Percentiles rank a stretch among this genome's conserved stretches.
phyloP scores from a whole-genome alignment of 2,329 filamentous ascomycete species.

The Fusarium hainanense region DNA sequence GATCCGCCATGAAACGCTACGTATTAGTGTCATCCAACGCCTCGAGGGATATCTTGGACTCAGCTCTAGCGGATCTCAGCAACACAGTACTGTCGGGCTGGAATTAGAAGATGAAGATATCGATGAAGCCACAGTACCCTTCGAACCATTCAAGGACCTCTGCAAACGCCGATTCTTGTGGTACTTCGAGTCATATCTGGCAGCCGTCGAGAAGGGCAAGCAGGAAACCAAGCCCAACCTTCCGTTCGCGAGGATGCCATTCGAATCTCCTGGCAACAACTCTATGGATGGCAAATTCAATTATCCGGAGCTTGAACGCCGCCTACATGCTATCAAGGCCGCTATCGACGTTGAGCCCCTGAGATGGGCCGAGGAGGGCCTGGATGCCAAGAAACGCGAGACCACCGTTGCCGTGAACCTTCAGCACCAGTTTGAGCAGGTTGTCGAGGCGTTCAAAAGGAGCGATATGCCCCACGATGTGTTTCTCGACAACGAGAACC shows the following conservation, averaged over 20 bases:
- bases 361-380: constrained; percentile 77
- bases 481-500: constrained; percentile 81
- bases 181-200: constrained; percentile 92
- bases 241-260: constrained; percentile 84
- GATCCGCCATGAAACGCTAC: constrained; percentile 91
- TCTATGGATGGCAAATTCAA: constrained; percentile 88
- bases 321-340: constrained; percentile 75
- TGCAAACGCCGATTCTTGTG: constrained; percentile 93
- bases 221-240: constrained; percentile 71
- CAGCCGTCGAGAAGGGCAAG: constrained; percentile 73
- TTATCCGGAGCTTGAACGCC: constrained; percentile 77
- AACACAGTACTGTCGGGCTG: constrained; percentile 39
- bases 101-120: constrained; percentile 62
- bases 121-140: constrained; percentile 68
- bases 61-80: constrained; percentile 59
- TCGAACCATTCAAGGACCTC: constrained; percentile 89
- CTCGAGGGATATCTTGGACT: constrained; percentile 83
- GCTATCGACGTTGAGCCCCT: constrained; percentile 77
- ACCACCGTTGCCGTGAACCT: constrained; percentile 83
- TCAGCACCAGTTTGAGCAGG: constrained; percentile 85
- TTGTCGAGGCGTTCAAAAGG: constrained; percentile 78
- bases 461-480: constrained; percentile 79
- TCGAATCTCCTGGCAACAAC: constrained; percentile 77
- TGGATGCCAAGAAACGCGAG: constrained; percentile 71
- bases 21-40: constrained; percentile 86